Conservation (phyloP, 352 stramenopile species). For the Phytophthora hibernalis region DNA sequence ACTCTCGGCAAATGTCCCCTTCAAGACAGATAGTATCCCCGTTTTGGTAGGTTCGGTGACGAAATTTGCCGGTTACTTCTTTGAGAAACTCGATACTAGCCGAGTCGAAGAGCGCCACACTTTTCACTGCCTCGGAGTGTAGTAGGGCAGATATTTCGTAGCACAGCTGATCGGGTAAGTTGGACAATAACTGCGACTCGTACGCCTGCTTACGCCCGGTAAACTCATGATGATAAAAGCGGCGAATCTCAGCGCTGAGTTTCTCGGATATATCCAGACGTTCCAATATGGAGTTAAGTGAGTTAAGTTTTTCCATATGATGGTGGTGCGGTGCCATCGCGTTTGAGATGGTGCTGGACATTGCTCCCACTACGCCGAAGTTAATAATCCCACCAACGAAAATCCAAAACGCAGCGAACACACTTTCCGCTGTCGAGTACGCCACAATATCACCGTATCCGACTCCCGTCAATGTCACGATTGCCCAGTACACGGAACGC, state of each 20-base stretch:
- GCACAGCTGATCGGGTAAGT: constrained; percentile 78
- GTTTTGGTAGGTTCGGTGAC: constrained; percentile 72
- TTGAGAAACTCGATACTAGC: constrained; percentile 77
- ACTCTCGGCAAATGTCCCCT: constrained; percentile 75
- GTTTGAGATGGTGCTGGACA: constrained; percentile 82
- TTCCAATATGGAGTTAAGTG: constrained; percentile 70
- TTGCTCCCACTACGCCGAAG: constrained; percentile 80
- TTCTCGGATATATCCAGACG: constrained; percentile 65
- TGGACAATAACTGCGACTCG: constrained; percentile 69
- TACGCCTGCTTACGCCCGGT: constrained; percentile 64
- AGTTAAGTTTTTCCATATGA: constrained; percentile 78
- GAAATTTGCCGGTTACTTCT: constrained; percentile 83
- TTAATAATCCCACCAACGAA: constrained; percentile 81
- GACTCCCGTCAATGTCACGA: constrained; percentile 73
- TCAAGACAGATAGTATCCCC: constrained; percentile 74
- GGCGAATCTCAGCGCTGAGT: constrained; percentile 67
- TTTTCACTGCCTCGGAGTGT: constrained; percentile 65
- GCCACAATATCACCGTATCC: constrained; percentile 82
- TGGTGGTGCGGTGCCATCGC: constrained; percentile 69
- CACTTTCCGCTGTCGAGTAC: constrained; percentile 75
- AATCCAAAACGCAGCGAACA: constrained; percentile 78
- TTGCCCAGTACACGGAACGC: constrained; percentile 78
- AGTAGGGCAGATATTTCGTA: constrained; percentile 81
- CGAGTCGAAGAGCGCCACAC: constrained; percentile 66
- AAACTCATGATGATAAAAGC: constrained; percentile 81